These are phyloP conservation scores for Protomyces macrosporus DNA, from an alignment of 1,139 yeast genomes.

Conservation along the genomic window DNA sequence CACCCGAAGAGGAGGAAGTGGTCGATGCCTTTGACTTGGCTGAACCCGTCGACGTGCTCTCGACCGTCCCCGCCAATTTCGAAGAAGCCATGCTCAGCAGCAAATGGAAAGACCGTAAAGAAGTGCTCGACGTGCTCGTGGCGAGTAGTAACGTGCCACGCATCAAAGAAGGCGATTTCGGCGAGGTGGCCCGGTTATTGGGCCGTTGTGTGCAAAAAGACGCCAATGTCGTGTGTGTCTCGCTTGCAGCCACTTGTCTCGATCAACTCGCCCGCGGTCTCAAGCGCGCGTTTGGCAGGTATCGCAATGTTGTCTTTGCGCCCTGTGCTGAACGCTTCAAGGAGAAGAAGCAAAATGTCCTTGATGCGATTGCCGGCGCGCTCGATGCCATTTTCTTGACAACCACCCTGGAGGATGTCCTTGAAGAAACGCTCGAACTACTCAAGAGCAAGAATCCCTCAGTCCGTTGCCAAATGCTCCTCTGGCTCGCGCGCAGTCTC, in stretches of 20 bases:
- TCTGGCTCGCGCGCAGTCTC: slow-evolving; percentile 62
- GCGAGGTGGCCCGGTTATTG: slow-evolving; percentile 54
- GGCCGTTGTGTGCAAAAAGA: slow-evolving; percentile 71
- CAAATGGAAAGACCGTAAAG: slow-evolving; percentile 92
- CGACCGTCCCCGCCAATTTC: slow-evolving; percentile 62
- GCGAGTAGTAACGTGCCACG: slow-evolving; percentile 49
- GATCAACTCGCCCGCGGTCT: slow-evolving; percentile 64
- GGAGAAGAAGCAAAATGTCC: slow-evolving; percentile 76
- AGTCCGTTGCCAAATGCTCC: slow-evolving; percentile 64
- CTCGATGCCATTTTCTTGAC: slow-evolving; percentile 57
- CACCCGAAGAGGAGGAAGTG: slow-evolving; percentile 34
- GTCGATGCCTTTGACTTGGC: slow-evolving; percentile 54
- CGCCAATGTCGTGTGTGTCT: slow-evolving; percentile 84
- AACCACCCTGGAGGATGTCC: slow-evolving; percentile 51
- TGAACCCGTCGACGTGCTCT: slow-evolving; percentile 57
- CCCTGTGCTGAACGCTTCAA: slow-evolving; percentile 78
- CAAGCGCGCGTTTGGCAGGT: slow-evolving; percentile 51
- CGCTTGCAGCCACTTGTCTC: slow-evolving; percentile 67
- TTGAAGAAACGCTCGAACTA: slow-evolving; percentile 53
- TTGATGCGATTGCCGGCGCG: slow-evolving; percentile 62
- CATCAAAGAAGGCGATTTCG: slow-evolving; percentile 60
- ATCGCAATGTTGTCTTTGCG: slow-evolving; percentile 50
- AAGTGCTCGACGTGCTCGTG: slow-evolving; percentile 65
- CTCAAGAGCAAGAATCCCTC: slow-evolving; percentile 80
- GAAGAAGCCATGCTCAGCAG: slow-evolving; percentile 52